Conservation (phyloP, 352 stramenopile species). For the Pythium rishiriense region DNA sequence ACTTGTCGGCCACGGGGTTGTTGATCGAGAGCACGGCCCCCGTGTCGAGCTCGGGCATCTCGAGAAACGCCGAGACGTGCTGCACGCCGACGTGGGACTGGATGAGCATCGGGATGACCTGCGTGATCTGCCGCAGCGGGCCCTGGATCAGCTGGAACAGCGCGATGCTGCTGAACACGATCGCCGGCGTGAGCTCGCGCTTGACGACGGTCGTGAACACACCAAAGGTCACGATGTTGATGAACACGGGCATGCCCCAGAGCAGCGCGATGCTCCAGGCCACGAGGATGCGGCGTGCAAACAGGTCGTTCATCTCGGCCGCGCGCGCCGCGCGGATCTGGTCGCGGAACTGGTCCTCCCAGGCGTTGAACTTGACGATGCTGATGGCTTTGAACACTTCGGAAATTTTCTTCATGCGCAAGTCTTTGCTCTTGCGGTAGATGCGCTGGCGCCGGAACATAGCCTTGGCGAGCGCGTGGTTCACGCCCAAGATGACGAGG, state of each 20-base stretch:
- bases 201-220: constrained; percentile 51
- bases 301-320: constrained; percentile 37
- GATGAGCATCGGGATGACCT: constrained; percentile 65
- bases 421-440: constrained; percentile 34
- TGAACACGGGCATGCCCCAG: constrained; percentile 49
- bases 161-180: constrained; percentile 65
- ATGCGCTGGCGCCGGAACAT: constrained; percentile 34
- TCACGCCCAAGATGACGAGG: constrained; percentile 40
- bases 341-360: constrained; percentile 85
- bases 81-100: constrained; percentile 81
- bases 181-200: constrained; percentile 81
- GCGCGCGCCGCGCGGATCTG: constrained; percentile 40
- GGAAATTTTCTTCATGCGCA: constrained; percentile 56
- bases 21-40: constrained; percentile 18
- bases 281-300: constrained; percentile 34
- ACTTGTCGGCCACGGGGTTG: constrained; percentile 14
- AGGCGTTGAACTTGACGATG: constrained; percentile 94
- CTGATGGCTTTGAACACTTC: constrained; percentile 63
- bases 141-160: constrained; percentile 80
- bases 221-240: constrained; percentile 49
- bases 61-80: constrained; percentile 36
- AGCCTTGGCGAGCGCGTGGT: constrained; percentile 40
- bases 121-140: constrained; percentile 46
- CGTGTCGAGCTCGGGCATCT: constrained; percentile 41
- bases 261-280: constrained; percentile 31